Conservation (phyloP, 371 early-diverging fungal species). For the Synchytrium microbalum region DNA sequence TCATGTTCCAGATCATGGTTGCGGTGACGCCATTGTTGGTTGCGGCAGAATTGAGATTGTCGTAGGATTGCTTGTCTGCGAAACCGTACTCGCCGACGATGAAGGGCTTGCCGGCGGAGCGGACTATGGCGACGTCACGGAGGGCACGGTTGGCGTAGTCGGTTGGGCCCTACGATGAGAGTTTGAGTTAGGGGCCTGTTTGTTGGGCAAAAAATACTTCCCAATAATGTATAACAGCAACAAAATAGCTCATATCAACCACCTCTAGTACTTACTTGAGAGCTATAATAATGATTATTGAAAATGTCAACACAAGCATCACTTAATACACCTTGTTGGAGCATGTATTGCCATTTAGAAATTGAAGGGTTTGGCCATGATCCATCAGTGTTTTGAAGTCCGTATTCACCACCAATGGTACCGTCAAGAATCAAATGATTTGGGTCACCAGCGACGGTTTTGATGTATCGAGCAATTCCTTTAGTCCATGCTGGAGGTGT, state of each 20-base stretch:
- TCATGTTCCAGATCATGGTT: conserved; percentile 1
- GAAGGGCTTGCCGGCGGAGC: conserved; percentile 2
- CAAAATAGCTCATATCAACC: background rate
- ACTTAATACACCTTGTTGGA: background rate
- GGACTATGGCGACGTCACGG: conserved; percentile 12
- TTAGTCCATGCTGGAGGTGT: conserved; percentile 4
- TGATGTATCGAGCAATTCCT: conserved; percentile 2
- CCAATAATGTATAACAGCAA: background rate
- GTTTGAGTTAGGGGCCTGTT: conserved; percentile 1
- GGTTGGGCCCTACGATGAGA: no score
- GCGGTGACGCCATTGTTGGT: background rate
- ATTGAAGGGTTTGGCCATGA: no score
- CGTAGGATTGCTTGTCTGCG: background rate
- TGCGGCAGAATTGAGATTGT: background rate
- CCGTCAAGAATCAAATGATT: conserved; percentile 6
- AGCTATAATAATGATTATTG: conserved; percentile 7
- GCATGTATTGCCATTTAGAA: background rate
- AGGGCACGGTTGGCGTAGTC: conserved; percentile 17
- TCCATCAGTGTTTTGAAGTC: background rate
- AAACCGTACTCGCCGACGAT: conserved; percentile 4
- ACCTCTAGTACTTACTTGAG: background rate
- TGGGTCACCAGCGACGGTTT: conserved; percentile 4
- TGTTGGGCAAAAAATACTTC: no score
- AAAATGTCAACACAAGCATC: background rate
- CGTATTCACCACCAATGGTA: conserved; percentile 3